A percentile compares a stretch with the other conserved stretches of the same genome.
phyloP scores from a whole-genome alignment of 177 flowering plant species.

The Vitis hybrid region DNA sequence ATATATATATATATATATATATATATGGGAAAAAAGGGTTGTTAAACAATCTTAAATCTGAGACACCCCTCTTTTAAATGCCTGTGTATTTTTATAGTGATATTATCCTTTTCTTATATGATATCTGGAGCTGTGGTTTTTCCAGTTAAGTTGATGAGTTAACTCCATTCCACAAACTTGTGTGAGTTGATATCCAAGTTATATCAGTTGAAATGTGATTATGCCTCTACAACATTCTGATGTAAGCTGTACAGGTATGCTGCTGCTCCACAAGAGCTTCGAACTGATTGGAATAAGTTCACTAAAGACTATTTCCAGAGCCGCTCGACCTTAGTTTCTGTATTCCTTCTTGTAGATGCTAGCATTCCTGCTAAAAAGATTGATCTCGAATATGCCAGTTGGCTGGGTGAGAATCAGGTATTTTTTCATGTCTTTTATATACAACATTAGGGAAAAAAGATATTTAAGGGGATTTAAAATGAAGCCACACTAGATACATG shows the following conservation, averaged over 20 bases:
- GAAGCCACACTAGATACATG: no score
- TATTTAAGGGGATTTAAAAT: no score
- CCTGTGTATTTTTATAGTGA: no score
- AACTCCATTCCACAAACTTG: not conserved
- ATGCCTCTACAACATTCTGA: not conserved
- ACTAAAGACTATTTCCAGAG: constrained; percentile 88
- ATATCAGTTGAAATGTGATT: not conserved
- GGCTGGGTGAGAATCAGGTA: constrained; percentile 95
- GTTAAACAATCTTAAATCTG: no score
- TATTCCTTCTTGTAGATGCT: constrained; percentile 91
- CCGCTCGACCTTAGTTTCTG: constrained; percentile 75
- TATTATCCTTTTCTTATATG: no score
- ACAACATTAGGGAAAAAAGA: not conserved
- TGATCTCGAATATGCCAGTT: constrained; percentile 96
- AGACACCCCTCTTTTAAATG: no score
- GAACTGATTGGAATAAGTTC: constrained; percentile 81
- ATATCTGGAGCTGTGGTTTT: no score
- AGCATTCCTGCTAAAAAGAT: constrained; percentile 86
- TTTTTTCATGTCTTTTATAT: not conserved
- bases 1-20: no score
- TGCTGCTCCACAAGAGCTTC: constrained; percentile 71
- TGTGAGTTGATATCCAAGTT: not conserved
- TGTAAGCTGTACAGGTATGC: constrained; percentile 63
- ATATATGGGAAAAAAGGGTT: no score
- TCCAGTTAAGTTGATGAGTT: not conserved